Base-by-base conservation (phyloP, 768 basidiomycete species). In the Fomitopsis serialis region DNA sequence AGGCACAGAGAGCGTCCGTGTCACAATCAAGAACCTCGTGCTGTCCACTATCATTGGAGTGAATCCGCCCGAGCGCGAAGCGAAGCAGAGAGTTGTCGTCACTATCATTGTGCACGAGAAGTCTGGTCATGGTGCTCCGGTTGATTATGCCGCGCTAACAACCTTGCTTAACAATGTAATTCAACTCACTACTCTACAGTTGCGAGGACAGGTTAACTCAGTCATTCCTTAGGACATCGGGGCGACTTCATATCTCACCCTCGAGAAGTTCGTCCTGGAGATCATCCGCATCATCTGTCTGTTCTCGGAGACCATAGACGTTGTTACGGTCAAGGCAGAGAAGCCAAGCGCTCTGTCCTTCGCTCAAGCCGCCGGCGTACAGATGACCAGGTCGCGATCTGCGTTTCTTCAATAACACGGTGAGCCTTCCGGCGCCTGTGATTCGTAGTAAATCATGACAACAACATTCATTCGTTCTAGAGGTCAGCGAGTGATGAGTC, bases 331-430 rank as follows among this genome's bases (percentile, higher is more conserved):
- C 3, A 70, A 78, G 0, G 74, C 84, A 21, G 78, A 80, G 53
- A 92, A 90, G 58, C 87, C 88, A 0, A 82, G 80, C 50, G 89
- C 89, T 0, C 66, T 90, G 22, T 80, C 82, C 24, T 86, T 82
- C 63, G 86, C 84, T 2, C 68, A 75, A n/a, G 75, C 76, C 1
- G 83, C 87, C 0, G 79, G 77, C 9, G 81, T 90, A 17, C 72
- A 79, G 56, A 80, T 89, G 37, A 82, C 78, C 0, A 74, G 84
- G 32, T 27, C 48, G 17, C 12, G 55, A 52, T 37, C 19, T 32
- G 22, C 40, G 6, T 52, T 56, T 32, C 29, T 32, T 32, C 6
- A 5, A 6, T 11, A 32, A 11, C 29, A 32, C 29, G 29, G 29
- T 32, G 29, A 32, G 29, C 29, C 29, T 32, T 11, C 29, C 11